Evolutionary conservation across 164 flowering plant species (phyloP), one percentile per base, ranked within the genome.

Genomic region (Santalum album): DNA sequence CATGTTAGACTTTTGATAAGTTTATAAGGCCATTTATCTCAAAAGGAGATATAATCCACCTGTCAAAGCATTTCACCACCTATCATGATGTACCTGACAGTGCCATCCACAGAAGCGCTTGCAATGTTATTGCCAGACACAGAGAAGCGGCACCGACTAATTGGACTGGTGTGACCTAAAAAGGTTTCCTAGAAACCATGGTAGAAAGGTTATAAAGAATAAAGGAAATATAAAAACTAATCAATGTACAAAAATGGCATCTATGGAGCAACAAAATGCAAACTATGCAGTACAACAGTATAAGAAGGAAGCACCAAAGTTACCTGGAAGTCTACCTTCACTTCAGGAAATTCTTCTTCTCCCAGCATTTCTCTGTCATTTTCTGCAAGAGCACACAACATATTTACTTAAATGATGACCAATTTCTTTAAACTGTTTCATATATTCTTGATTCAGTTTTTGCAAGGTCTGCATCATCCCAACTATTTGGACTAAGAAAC

Each of bases 51-150:
- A 1, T 42, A 56, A 0, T 12, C 3, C 17, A 38, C 14, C 2
- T 38, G 16, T 45, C 48, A 3, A 49, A 25, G 9, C 14, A 34
- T 57, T 29, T n/a, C 23, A 21, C 32, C 45, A 12, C 19, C 22
- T 42, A n/a, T 25, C 21, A 23, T n/a, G 22, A 66, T 25, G 19
- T 76, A 87, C 98, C 96, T 90, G 70, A 90, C 98, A 38, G 96
- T 90, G 48, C 96, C 95, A 82, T 90, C 98, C 45, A 68, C 50
- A 57, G 98, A 90, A 65, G 98, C 96, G 75, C 98, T 90, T 29
- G 98, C 98, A 70, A 90, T 86, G 70, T 87, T 90, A 73, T 79
- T 68, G 23, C 98, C 98, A 61, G 92, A 78, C 38, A 87, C 82
- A 72, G 98, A 90, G 73, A 90, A 87, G 58, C 95, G 86, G 70